Conservation (phyloP, 2,329 filamentous ascomycete genomes). For the Trichophyton mentagrophytes region DNA sequence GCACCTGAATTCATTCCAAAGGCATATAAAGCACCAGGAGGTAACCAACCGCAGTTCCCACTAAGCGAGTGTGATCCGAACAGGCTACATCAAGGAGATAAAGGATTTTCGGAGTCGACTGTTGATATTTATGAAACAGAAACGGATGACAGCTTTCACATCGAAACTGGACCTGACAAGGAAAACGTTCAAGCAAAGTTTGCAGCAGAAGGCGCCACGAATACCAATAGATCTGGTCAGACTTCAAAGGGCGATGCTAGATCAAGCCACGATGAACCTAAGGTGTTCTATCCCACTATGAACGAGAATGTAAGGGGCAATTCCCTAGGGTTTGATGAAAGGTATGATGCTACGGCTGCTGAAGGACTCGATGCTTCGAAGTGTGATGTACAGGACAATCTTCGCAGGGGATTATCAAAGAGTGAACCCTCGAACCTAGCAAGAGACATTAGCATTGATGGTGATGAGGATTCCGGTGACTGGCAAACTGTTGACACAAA, state of each 20-base stretch:
- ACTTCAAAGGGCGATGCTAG: background rate
- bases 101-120: conserved; percentile 1
- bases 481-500: background rate
- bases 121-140: conserved; percentile 10
- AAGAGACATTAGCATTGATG: background rate
- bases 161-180: conserved; percentile 7
- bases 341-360: background rate
- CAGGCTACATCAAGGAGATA: background rate
- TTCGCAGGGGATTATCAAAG: conserved; percentile 13
- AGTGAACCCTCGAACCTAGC: conserved; percentile 13
- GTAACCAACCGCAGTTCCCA: background rate
- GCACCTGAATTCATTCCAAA: conserved; percentile 31
- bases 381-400: background rate
- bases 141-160: conserved; percentile 11
- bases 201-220: background rate
- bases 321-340: background rate
- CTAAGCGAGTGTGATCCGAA: conserved; percentile 5
- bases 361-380: background rate
- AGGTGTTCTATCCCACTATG: background rate
- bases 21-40: conserved; percentile 5
- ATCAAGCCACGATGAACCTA: background rate
- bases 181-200: background rate
- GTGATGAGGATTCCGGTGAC: background rate
- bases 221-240: background rate
- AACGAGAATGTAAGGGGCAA: background rate